Conservation (phyloP, 2,329 filamentous ascomycete genomes). For the Acrocalymma vagum region DNA sequence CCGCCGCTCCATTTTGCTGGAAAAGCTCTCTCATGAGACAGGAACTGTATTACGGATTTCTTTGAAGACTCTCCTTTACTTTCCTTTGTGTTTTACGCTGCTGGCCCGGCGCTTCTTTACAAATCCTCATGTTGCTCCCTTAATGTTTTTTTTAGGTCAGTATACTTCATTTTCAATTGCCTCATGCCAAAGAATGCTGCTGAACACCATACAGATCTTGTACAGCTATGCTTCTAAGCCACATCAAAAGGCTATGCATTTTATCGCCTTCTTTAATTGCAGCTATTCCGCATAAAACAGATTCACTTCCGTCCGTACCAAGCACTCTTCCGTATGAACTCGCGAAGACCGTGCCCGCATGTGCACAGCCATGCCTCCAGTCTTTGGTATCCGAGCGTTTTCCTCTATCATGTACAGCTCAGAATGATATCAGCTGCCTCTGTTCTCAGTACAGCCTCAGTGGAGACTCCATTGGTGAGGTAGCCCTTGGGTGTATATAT, state of each 20-base stretch:
- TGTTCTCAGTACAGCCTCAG: constrained; percentile 47
- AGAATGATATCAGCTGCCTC: constrained; percentile 42
- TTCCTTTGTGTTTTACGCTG: constrained; percentile 41
- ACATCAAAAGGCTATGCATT: constrained; percentile 46
- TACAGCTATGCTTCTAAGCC: constrained; percentile 50
- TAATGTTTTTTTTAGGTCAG: constrained; percentile 41
- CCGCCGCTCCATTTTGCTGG: constrained; percentile 26
- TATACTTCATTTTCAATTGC: constrained; percentile 12
- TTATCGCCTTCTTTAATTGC: constrained; percentile 44
- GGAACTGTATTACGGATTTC: constrained; percentile 45
- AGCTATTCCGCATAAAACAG: constrained; percentile 38
- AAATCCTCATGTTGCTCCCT: constrained; percentile 38
- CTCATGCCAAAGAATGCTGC: constrained; percentile 32
- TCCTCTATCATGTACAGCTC: constrained; percentile 43
- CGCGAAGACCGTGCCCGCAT: constrained; percentile 41
- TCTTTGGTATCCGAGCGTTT: constrained; percentile 42
- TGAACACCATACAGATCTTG: constrained; percentile 40
- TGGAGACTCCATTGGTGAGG: constrained; percentile 48
- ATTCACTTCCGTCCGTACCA: constrained; percentile 28
- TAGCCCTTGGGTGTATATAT: constrained; percentile 48
- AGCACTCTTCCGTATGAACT: constrained; percentile 35
- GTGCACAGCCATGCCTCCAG: constrained; percentile 47
- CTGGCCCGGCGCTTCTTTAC: constrained; percentile 45
- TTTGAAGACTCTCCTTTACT: constrained; percentile 46
- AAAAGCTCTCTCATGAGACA: constrained; percentile 44